Evolutionary conservation across 2,329 filamentous ascomycete species (phyloP).

Genomic region (Peltaster fructicola): DNA sequence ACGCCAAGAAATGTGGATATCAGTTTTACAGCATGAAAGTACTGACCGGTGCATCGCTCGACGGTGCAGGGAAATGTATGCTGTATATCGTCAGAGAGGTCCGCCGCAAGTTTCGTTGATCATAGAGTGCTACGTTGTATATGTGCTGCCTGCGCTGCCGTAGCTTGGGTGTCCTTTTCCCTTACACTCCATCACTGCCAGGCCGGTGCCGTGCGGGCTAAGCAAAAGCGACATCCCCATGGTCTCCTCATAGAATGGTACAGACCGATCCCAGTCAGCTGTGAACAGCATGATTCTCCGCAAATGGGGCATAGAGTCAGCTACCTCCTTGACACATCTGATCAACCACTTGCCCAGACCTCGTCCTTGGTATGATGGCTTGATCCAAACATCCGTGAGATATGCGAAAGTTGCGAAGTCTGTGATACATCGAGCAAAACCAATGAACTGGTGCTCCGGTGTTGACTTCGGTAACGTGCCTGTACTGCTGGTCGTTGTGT

Average conservation of each 20-base stretch:
- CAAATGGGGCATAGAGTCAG: conserved; percentile 3
- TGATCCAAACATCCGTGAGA: conserved; percentile 5
- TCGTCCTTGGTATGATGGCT: conserved; percentile 2
- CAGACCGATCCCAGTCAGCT: conserved; percentile 1
- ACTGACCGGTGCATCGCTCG: too few relatives aligned
- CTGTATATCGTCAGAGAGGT: too few relatives aligned
- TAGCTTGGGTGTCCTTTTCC: conserved; percentile 2
- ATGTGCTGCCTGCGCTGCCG: not conserved
- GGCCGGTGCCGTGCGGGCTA: conserved; percentile 1
- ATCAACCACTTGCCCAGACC: conserved; percentile 6
- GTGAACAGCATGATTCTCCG: conserved; percentile 4
- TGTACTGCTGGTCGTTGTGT: not conserved
- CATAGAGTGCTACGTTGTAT: not conserved
- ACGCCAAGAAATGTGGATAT: too few relatives aligned
- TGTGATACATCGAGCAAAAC: conserved; percentile 5
- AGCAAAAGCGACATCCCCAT: conserved; percentile 3
- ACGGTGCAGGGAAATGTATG: too few relatives aligned
- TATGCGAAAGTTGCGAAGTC: conserved; percentile 4
- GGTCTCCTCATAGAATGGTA: conserved; percentile 2
- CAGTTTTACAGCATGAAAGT: too few relatives aligned
- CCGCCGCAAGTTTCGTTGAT: not conserved
- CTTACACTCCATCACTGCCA: conserved; percentile 3
- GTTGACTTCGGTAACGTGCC: not conserved
- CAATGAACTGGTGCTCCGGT: conserved; percentile 1
- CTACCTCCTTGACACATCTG: conserved; percentile 2